These are phyloP conservation scores for Pleurotus cornucopiae DNA, from an alignment of 768 basidiomycete genomes.

Conservation along the genomic window DNA sequence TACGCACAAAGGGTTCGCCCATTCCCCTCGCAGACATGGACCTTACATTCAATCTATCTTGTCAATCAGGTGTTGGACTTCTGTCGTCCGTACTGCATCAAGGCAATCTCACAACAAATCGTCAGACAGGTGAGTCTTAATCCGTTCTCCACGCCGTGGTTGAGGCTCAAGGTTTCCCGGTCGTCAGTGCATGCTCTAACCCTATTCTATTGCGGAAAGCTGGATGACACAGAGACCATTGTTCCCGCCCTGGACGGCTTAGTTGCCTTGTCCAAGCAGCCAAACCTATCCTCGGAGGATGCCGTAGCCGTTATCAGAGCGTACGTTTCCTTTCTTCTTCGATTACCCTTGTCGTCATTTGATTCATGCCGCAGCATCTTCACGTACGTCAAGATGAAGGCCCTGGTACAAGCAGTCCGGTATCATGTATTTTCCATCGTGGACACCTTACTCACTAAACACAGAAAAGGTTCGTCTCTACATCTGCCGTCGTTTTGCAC, in stretches of 20 bases:
- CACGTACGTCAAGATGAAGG: conserved; percentile 74
- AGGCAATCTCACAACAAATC: conserved; percentile 65
- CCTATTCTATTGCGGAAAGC: conserved; percentile 79
- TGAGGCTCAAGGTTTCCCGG: too few species aligned
- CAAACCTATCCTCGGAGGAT: conserved; percentile 63
- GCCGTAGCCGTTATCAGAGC: conserved; percentile 60
- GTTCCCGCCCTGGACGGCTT: conserved; percentile 81
- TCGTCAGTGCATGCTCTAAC: conserved; percentile 66
- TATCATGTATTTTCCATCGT: conserved; percentile 79
- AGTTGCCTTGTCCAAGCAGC: conserved; percentile 54
- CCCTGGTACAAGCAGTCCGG: conserved; percentile 77
- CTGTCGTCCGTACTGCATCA: conserved; percentile 66
- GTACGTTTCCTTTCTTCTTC: conserved; percentile 24
- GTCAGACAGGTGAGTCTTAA: conserved; percentile 68
- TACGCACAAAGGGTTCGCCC: conserved; percentile 72
- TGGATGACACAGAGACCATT: conserved; percentile 82
- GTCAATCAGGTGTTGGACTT: conserved; percentile 70
- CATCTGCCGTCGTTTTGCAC: too few species aligned
- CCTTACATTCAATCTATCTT: conserved; percentile 10
- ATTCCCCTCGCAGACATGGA: neutral
- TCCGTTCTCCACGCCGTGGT: neutral
- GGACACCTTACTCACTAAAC: conserved; percentile 68
- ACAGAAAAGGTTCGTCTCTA: conserved; percentile 53
- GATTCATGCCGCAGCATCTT: conserved; percentile 53
- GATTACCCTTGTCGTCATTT: neutral